Evolutionary conservation across 805 yeast species (phyloP).

Genomic region (Yamadazyma sp.): DNA sequence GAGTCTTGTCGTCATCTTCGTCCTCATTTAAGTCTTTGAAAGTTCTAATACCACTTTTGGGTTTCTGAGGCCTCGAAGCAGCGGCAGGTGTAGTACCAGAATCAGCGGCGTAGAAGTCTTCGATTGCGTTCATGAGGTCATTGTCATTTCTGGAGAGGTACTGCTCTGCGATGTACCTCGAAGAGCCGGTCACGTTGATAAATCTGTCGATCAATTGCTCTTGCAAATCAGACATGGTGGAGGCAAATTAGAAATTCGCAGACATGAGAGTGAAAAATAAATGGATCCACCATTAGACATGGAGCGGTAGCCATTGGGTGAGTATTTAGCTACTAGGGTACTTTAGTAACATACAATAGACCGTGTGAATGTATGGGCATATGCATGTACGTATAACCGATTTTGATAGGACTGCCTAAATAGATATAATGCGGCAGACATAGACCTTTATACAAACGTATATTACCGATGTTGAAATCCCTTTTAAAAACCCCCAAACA

Average conservation of each 20-base stretch:
- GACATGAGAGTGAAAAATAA: neutral
- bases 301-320: too few relatives aligned
- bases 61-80: conserved; percentile 6
- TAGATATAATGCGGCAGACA: too few relatives aligned
- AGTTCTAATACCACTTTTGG: conserved; percentile 26
- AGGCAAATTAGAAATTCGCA: conserved; percentile 13
- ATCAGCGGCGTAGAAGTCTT: conserved; percentile 37
- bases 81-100: conserved; percentile 8
- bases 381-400: too few relatives aligned
- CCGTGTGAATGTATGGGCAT: too few relatives aligned
- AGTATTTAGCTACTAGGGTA: too few relatives aligned
- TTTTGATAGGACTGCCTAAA: too few relatives aligned
- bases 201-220: conserved; percentile 34
- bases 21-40: conserved; percentile 41
- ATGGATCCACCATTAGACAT: too few relatives aligned
- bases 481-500: conserved; percentile 38
- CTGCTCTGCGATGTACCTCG: conserved; percentile 39
- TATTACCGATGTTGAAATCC: conserved; percentile 52
- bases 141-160: conserved; percentile 36
- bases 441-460: too few relatives aligned
- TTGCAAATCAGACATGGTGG: conserved; percentile 14
- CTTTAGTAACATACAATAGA: too few relatives aligned
- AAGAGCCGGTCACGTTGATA: conserved; percentile 34
- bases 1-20: conserved; percentile 55
- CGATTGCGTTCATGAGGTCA: conserved; percentile 41